These are phyloP conservation scores for Mortierella sp. DNA, from an alignment of 371 early-diverging fungal species.

Conservation along the genomic window DNA sequence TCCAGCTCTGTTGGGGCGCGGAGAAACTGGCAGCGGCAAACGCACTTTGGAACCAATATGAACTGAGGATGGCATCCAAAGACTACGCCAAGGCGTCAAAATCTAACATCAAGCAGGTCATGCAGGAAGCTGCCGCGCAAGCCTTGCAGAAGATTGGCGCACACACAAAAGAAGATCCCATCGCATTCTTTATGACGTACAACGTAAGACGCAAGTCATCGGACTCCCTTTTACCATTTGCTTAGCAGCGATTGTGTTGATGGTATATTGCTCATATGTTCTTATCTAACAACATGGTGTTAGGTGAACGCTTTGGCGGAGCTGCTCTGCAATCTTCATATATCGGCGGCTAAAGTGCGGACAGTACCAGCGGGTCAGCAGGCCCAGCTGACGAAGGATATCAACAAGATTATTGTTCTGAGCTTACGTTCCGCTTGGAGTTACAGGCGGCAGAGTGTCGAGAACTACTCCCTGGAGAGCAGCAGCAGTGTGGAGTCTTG, in stretches of 20 bases:
- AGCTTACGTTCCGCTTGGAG: constrained; percentile 43
- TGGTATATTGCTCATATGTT: too few relatives aligned
- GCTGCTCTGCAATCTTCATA: constrained; percentile 22
- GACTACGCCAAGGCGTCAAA: constrained; percentile 7
- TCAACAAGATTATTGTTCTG: constrained; percentile 37
- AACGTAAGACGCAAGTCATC: constrained; percentile 21
- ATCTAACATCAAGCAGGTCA: constrained; percentile 20
- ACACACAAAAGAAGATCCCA: constrained; percentile 18
- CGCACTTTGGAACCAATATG: constrained; percentile 40
- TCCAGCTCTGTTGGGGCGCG: constrained; percentile 42
- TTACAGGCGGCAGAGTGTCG: constrained; percentile 29
- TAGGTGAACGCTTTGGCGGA: constrained; percentile 27
- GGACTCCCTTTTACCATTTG: neutral
- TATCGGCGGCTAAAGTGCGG: constrained; percentile 3
- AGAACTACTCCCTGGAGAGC: constrained; percentile 25
- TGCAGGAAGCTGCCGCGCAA: constrained; percentile 30
- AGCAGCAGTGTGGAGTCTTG: constrained; percentile 34
- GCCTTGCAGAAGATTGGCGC: constrained; percentile 17
- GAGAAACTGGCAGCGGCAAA: constrained; percentile 44
- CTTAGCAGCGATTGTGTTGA: too few relatives aligned
- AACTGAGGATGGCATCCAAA: constrained; percentile 15
- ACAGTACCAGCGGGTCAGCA: constrained; percentile 15
- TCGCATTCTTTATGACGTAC: constrained; percentile 35
- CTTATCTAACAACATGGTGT: neutral
- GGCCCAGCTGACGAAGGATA: constrained; percentile 20